Evolutionary conservation across 2,329 filamentous ascomycete species (phyloP), one percentile per base, ranked within the genome.

Genomic region (Thermothelomyces thermophilus): DNA sequence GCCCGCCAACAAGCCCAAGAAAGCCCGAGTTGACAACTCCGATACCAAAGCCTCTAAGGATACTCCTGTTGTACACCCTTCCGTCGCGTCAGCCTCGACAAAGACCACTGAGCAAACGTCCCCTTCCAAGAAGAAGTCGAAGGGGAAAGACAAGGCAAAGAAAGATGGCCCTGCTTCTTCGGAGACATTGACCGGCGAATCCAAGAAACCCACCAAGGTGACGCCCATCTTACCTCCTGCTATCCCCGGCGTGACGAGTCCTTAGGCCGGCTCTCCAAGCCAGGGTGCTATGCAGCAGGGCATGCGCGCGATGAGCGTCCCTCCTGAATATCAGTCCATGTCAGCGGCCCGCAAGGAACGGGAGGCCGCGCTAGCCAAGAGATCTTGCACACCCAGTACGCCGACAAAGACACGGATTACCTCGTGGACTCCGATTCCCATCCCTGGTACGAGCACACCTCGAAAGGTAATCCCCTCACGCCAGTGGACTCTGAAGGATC

Each of bases 51-150:
- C 39, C 3, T 17, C 44, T 19, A 58, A 56, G 39, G 36, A 57
- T 34, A 56, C 58, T 9, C 53, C 58, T 2, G 53, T 58, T 33
- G 45, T 50, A 11, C 53, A 54, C 4, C 56, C 58, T 30, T n/a
- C 46, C 11, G 22, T 57, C 19, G 50, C 47, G 4, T 16, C 48
- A 7, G 3, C 37, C 14, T 7, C 43, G n/a, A n/a, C n/a, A n/a
- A n/a, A n/a, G n/a, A n/a, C n/a, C n/a, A n/a, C n/a, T n/a, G n/a
- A n/a, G n/a, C n/a, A n/a, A n/a, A n/a, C n/a, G 5, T 39, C 52
- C 3, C 24, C 50, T 1, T 28, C 14, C 34, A 68, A 66, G 58
- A 68, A 66, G 58, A 66, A 68, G 54, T 53, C 66, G 14, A 69
- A 67, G 61, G 65, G 26, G 16, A 52, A 62, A 48, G 57, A 51